Base-by-base conservation (phyloP, 208 protist genomes). In the Trypanosoma platydactyli region DNA sequence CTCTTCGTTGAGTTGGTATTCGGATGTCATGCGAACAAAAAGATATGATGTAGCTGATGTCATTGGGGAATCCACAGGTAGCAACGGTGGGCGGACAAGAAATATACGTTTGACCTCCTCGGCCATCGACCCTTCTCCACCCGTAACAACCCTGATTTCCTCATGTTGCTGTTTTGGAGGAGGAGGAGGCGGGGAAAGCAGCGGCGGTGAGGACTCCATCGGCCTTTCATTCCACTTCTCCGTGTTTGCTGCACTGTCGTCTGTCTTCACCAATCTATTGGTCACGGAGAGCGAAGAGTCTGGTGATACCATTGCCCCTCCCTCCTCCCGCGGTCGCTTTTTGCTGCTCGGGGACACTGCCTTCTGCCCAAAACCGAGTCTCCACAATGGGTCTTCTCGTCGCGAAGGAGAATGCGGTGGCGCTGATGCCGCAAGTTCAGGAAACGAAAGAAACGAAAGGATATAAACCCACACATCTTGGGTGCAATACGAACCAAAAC, bases 11-110 rank as follows among this genome's bases (percentile, higher is more conserved):
- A 89, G 66, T 44, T 49, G 52, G n/a, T 77, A 66, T 15, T 80
- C 68, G 60, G 86, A 79, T 5, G 82, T 55, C 86, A 95, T 92
- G 57, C 89, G 89, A n/a, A 93, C 81, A 71, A 85, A 95, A 5
- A 95, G 45, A 41, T 79, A 64, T 6, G 71, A 61, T 9, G 58
- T 71, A 22, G 54, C 61, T 35, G 30, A 30, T n/a, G 55, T 29
- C 29, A n/a, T 27, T 22, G 46, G 20, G 12, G 64, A 25, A 25
- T n/a, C 7, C 33, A 9, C 9, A 25, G 38, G 9, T 22, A 18
- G 1, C 29, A 27, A 4, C 44, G 69, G 49, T 18, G 79, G 81
- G 5, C 79, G 79, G n/a, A 88, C n/a, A 59, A 71, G 77, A 76
- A 86, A 86, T 1, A 83, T 25, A 0, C 67, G 50, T 24, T 67